Conservation (phyloP, 495 filamentous ascomycete genomes). For the Trichoderma reesei region DNA sequence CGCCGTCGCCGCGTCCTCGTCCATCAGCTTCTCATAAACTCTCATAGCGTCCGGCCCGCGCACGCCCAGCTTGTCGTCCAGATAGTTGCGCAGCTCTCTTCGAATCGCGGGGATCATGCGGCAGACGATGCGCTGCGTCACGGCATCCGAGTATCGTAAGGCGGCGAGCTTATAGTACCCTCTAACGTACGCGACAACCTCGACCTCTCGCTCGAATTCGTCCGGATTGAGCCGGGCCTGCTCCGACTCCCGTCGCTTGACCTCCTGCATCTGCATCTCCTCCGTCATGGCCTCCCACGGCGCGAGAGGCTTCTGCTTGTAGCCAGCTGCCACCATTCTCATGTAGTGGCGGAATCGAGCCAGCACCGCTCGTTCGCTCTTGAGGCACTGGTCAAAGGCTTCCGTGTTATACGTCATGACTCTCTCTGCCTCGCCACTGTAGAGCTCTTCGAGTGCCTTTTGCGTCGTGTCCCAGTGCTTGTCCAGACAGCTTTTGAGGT, state of each 20-base stretch:
- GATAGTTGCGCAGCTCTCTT: slow-evolving; percentile 20
- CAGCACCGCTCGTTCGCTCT: slow-evolving; percentile 24
- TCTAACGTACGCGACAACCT: slow-evolving; percentile 38
- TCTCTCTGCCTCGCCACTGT: slow-evolving; percentile 24
- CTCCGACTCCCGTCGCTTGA: slow-evolving; percentile 19
- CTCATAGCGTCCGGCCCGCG: slow-evolving; percentile 16
- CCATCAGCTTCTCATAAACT: slow-evolving; percentile 31
- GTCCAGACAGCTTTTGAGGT: slow-evolving; percentile 28
- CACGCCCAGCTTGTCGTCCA: slow-evolving; percentile 31
- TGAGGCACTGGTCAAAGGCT: background rate
- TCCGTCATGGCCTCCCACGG: slow-evolving; percentile 33
- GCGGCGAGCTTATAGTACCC: slow-evolving; percentile 45
- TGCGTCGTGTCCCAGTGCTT: slow-evolving; percentile 18
- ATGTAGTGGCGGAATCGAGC: slow-evolving; percentile 28
- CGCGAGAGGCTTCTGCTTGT: slow-evolving; percentile 20
- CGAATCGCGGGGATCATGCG: slow-evolving; percentile 31
- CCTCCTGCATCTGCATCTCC: slow-evolving; percentile 23
- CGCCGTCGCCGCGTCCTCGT: slow-evolving; percentile 32
- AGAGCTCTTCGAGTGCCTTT: slow-evolving; percentile 23
- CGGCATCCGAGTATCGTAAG: slow-evolving; percentile 39
- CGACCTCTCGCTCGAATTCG: slow-evolving; percentile 35
- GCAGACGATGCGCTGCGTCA: slow-evolving; percentile 35
- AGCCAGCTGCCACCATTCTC: slow-evolving; percentile 19
- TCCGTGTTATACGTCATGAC: slow-evolving; percentile 26
- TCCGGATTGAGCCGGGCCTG: slow-evolving; percentile 32